Conservation (phyloP, 371 early-diverging fungal genomes). For the Mortierella sp. region DNA sequence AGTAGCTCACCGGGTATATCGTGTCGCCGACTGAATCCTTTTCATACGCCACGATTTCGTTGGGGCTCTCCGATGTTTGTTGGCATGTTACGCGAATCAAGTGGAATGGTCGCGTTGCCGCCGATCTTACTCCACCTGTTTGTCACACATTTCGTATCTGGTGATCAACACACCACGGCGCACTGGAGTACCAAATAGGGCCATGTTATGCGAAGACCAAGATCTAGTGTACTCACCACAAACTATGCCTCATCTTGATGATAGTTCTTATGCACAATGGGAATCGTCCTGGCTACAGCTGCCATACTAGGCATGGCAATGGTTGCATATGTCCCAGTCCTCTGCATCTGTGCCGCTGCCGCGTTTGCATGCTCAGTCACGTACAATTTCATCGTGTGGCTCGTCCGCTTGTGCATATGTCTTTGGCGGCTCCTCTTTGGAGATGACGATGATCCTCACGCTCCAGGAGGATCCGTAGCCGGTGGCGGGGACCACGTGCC, state of each 20-base stretch:
- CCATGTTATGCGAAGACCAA: no score
- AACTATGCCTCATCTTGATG: neutral
- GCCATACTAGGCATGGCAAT: slow-evolving; percentile 9
- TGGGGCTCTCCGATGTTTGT: neutral
- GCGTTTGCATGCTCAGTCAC: slow-evolving; percentile 15
- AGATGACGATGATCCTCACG: no score
- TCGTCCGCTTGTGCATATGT: neutral
- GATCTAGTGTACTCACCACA: no score
- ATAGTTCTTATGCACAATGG: slow-evolving; percentile 14
- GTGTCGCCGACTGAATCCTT: neutral
- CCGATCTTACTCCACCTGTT: no score
- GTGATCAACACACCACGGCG: no score
- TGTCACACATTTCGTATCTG: no score
- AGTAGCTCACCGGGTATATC: neutral
- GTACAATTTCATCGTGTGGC: slow-evolving; percentile 2
- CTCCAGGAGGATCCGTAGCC: no score
- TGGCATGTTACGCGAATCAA: slow-evolving; percentile 3
- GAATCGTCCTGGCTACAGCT: slow-evolving; percentile 5
- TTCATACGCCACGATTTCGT: neutral
- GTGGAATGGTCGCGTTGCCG: no score
- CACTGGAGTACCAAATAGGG: no score
- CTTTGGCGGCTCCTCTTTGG: no score
- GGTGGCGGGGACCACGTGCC: no score
- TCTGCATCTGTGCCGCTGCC: slow-evolving; percentile 9
- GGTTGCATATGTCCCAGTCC: slow-evolving; percentile 20